Conservation (phyloP, 208 protist genomes). For the Trypanosoma scelopori region DNA sequence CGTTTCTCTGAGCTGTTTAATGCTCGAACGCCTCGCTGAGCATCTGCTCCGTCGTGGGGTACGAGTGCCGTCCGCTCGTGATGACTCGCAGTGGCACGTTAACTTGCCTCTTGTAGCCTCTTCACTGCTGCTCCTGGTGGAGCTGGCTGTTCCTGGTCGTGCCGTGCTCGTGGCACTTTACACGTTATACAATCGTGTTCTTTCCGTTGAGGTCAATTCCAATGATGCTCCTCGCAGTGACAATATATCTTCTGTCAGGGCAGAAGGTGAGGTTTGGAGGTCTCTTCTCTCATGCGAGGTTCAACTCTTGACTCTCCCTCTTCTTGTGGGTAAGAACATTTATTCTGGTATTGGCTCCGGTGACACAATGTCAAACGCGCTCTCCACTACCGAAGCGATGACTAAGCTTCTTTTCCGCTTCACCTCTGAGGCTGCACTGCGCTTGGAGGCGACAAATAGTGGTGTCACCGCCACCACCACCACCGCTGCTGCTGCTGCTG, state of each 20-base stretch:
- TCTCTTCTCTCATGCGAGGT: constrained; percentile 14
- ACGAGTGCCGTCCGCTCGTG: neutral
- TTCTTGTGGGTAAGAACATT: constrained; percentile 1
- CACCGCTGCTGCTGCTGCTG: neutral
- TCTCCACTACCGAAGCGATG: constrained; percentile 2
- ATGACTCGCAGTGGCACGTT: neutral
- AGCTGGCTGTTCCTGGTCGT: constrained; percentile 5
- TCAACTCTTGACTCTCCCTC: constrained; percentile 13
- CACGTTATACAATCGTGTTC: constrained; percentile 1
- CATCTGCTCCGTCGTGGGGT: constrained; percentile 15
- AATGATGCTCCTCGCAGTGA: neutral
- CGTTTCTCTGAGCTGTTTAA: constrained; percentile 7
- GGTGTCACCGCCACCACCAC: neutral
- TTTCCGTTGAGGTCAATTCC: neutral
- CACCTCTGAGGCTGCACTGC: neutral
- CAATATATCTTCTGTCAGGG: neutral
- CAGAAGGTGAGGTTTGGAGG: neutral
- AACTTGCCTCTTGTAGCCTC: constrained; percentile 12
- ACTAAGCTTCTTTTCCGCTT: constrained; percentile 13
- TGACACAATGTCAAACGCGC: neutral
- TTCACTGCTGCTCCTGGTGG: constrained; percentile 18
- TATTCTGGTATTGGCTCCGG: neutral
- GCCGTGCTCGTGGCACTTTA: constrained; percentile 8
- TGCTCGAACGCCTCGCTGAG: constrained; percentile 1
- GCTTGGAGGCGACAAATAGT: neutral